These are phyloP conservation scores for Acanthamoeba castellanii DNA, from an alignment of 208 protist genomes.

Conservation along the genomic window DNA sequence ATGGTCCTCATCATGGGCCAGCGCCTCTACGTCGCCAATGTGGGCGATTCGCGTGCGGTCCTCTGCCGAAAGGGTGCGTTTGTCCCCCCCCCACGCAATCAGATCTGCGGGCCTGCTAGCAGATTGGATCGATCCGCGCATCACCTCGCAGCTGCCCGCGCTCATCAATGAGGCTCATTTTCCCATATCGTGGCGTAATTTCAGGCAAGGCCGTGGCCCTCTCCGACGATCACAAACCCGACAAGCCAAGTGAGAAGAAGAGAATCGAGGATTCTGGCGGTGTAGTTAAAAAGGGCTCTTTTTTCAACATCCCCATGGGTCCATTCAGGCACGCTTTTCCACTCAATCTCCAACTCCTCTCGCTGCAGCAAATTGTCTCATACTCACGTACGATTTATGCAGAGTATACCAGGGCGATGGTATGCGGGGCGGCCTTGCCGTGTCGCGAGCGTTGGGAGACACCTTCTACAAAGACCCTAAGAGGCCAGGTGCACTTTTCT, in stretches of 20 bases:
- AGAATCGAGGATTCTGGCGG: constrained; percentile 57
- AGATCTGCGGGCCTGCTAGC: not conserved
- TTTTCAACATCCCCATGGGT: constrained; percentile 74
- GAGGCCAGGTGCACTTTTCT: not conserved
- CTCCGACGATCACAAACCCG: constrained; percentile 67
- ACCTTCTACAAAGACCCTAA: constrained; percentile 70
- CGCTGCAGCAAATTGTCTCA: not conserved
- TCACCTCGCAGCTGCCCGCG: not conserved
- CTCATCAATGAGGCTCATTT: not conserved
- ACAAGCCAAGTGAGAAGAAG: constrained; percentile 50
- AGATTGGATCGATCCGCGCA: not conserved
- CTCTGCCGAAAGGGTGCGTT: constrained; percentile 54
- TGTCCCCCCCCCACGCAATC: not conserved
- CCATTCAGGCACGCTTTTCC: constrained; percentile 27
- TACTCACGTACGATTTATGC: not conserved
- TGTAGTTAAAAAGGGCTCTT: constrained; percentile 63
- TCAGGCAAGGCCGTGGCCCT: constrained; percentile 52
- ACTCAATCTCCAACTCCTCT: not conserved
- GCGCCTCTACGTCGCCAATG: constrained; percentile 51
- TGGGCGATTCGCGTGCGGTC: constrained; percentile 58
- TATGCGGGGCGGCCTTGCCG: constrained; percentile 38
- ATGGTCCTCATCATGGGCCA: constrained; percentile 69
- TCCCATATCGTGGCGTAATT: not conserved
- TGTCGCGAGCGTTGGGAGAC: constrained; percentile 63
- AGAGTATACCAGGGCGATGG: constrained; percentile 67